Evolutionary conservation across 768 basidiomycete species (phyloP).

Genomic region (Termitomyces sp.): DNA sequence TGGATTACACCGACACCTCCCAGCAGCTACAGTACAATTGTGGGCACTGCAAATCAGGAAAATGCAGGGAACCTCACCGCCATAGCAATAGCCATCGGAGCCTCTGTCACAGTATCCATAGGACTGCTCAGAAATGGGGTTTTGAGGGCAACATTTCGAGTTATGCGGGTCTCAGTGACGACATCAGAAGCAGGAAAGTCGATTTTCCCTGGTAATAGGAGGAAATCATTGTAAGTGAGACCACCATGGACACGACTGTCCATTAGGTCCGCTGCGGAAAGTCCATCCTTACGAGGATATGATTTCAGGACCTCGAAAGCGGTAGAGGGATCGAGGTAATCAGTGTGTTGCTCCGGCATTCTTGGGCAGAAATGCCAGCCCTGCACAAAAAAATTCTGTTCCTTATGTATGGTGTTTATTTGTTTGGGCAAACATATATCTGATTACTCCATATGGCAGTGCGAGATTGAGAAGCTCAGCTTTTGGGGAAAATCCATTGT

Average conservation of each 20-base stretch:
- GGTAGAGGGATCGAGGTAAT: conserved; percentile 58
- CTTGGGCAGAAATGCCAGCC: conserved; percentile 17
- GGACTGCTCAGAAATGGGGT: conserved; percentile 97
- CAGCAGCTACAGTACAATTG: conserved; percentile 51
- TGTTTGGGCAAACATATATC: conserved; percentile 13
- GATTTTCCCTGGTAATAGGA: conserved; percentile 92
- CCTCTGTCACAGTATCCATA: conserved; percentile 99
- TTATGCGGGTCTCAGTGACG: conserved; percentile 79
- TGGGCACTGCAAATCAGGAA: conserved; percentile 8
- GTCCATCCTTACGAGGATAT: conserved; percentile 75
- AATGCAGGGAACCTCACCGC: conserved; percentile 53
- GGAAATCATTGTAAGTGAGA: conserved; percentile 96
- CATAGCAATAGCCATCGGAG: conserved; percentile 88
- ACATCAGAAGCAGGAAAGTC: conserved; percentile 85
- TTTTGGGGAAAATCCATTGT: not conserved
- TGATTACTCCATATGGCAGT: conserved; percentile 3
- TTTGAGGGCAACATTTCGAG: conserved; percentile 86
- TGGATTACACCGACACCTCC: conserved; percentile 99
- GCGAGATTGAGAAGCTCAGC: not conserved
- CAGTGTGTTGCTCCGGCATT: conserved; percentile 12
- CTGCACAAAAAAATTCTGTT: conserved; percentile 8
- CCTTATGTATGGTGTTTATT: conserved; percentile 13
- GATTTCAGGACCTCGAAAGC: conserved; percentile 74
- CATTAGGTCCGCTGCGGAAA: conserved; percentile 83
- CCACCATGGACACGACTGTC: conserved; percentile 83